Evolutionary conservation across 2,329 filamentous ascomycete genomes (phyloP).

Genomic region (Diplodia mutila): DNA sequence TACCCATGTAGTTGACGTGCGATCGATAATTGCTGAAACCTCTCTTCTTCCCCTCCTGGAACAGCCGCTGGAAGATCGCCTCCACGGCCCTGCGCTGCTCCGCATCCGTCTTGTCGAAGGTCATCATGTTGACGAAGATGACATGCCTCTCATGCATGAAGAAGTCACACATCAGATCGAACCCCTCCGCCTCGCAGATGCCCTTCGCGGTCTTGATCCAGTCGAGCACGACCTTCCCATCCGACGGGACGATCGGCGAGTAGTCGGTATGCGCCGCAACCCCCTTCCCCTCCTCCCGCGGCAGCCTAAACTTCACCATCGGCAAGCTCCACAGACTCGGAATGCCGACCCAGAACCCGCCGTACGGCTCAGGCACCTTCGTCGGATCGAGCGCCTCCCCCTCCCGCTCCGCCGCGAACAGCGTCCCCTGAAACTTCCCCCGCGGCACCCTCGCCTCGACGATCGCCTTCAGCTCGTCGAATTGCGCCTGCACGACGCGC

Average conservation of each 20-base stretch:
- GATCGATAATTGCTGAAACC: constrained; percentile 55
- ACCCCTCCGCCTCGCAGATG: constrained; percentile 31
- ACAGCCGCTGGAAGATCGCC: constrained; percentile 38
- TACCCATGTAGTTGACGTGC: constrained; percentile 51
- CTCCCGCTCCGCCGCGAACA: constrained; percentile 29
- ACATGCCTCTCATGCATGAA: constrained; percentile 49
- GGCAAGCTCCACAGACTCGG: constrained; percentile 31
- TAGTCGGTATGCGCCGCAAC: constrained; percentile 51
- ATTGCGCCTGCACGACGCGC: constrained; percentile 37
- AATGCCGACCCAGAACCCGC: constrained; percentile 34
- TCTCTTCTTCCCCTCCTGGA: constrained; percentile 44
- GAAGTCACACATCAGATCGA: constrained; percentile 34
- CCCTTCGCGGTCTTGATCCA: constrained; percentile 40
- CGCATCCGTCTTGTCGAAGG: constrained; percentile 34
- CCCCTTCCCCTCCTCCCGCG: constrained; percentile 42
- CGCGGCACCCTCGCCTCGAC: constrained; percentile 31
- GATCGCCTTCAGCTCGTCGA: constrained; percentile 40
- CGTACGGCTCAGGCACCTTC: constrained; percentile 37
- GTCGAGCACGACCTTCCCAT: constrained; percentile 46
- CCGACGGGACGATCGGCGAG: constrained; percentile 51
- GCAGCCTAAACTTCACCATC: constrained; percentile 43
- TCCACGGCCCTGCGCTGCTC: constrained; percentile 31
- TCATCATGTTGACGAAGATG: constrained; percentile 41
- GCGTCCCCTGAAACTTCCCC: background rate
- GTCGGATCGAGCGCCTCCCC: constrained; percentile 39